Conservation (phyloP, 192 early-diverging fungal genomes). For the Coemansia sp. region DNA sequence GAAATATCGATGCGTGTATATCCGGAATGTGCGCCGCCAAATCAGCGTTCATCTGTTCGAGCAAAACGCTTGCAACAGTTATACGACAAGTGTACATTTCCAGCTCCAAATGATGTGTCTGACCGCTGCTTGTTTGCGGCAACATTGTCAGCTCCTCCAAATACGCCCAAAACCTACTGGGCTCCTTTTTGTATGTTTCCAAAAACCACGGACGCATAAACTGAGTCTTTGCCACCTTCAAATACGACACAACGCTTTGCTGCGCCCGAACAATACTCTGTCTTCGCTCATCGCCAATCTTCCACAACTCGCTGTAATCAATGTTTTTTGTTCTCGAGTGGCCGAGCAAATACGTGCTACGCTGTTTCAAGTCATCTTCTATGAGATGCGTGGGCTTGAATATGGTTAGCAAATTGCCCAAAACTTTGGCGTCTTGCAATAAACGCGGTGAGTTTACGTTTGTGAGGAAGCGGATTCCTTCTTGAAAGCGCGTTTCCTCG, state of each 20-base stretch:
- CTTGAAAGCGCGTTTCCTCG: conserved; percentile 37
- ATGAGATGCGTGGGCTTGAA: conserved; percentile 35
- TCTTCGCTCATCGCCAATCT: conserved; percentile 29
- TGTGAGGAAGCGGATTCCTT: conserved; percentile 34
- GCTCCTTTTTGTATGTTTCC: conserved; percentile 4
- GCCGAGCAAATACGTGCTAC: conserved; percentile 34
- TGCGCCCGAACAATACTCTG: conserved; percentile 30
- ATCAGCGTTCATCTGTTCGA: conserved; percentile 45
- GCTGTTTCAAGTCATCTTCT: conserved; percentile 32
- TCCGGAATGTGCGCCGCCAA: conserved; percentile 14
- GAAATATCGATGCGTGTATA: conserved; percentile 22
- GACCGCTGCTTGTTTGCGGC: conserved; percentile 5
- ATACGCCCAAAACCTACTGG: conserved; percentile 19
- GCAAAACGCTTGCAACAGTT: conserved; percentile 24
- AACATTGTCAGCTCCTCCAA: conserved; percentile 21
- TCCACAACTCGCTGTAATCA: conserved; percentile 36
- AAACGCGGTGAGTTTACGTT: conserved; percentile 11
- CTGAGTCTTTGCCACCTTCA: conserved; percentile 18
- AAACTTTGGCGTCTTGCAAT: conserved; percentile 16
- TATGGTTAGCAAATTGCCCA: conserved; percentile 26
- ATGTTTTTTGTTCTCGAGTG: conserved; percentile 1
- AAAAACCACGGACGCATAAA: conserved; percentile 46
- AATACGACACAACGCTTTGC: conserved; percentile 22
- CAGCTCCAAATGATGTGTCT: conserved; percentile 16
- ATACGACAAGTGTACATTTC: conserved; percentile 40